Conservation (phyloP, 306 rosid genomes). For the Vachellia collinsii region DNA sequence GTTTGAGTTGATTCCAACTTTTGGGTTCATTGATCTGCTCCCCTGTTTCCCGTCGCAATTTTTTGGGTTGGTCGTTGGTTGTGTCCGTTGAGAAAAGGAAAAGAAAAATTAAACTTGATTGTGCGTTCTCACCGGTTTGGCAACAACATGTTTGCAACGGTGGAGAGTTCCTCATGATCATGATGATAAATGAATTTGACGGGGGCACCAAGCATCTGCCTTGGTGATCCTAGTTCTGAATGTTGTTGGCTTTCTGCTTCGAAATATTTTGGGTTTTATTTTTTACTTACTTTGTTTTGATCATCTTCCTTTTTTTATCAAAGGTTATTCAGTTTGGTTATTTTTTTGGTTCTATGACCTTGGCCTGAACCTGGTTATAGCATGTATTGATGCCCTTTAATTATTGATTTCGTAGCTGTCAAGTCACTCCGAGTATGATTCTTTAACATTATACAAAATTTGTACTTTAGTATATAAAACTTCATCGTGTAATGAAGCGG, state of each 20-base stretch:
- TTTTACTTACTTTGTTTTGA: constrained; percentile 1
- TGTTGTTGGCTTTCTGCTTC: constrained; percentile 38
- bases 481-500: constrained; percentile 26
- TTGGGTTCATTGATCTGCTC: too few species aligned
- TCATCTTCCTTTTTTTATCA: background rate
- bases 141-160: too few species aligned
- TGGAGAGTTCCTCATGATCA: too few species aligned
- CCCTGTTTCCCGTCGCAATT: too few species aligned
- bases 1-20: too few species aligned
- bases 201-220: constrained; percentile 9
- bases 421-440: background rate
- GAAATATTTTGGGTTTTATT: constrained; percentile 34
- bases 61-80: too few species aligned
- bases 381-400: constrained; percentile 39
- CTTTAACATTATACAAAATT: constrained; percentile 14
- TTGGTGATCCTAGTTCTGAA: constrained; percentile 26
- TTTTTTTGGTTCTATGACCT: constrained; percentile 33
- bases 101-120: too few species aligned
- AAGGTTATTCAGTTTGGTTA: background rate
- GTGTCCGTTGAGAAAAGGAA: too few species aligned
- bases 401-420: constrained; percentile 13
- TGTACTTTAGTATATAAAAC: constrained; percentile 29
- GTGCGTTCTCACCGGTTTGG: too few species aligned
- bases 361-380: constrained; percentile 31
- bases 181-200: too few species aligned